Base-by-base conservation (phyloP, 78 protist species). In the Paulinella micropora region DNA sequence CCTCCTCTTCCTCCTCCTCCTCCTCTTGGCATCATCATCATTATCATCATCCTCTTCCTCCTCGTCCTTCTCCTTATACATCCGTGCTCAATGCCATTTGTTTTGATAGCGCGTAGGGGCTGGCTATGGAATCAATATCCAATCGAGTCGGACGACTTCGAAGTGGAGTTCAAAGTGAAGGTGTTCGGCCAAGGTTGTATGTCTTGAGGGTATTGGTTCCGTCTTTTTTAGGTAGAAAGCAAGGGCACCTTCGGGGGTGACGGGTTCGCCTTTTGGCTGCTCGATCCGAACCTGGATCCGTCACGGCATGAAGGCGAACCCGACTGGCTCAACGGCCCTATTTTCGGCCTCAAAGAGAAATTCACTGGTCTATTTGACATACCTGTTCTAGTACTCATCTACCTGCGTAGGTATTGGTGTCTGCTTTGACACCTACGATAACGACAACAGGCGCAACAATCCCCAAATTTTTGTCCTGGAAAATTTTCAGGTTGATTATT, bases 61-160 rank as follows among this genome's bases (percentile, higher is more conserved):
- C n/a, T n/a, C n/a, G n/a, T n/a, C n/a, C n/a, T n/a, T n/a, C n/a
- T n/a, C n/a, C n/a, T n/a, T n/a, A n/a, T n/a, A n/a, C n/a, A n/a
- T n/a, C n/a, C n/a, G n/a, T n/a, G n/a, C n/a, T n/a, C n/a, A n/a
- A n/a, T n/a, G n/a, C n/a, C n/a, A n/a, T n/a, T n/a, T n/a, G n/a
- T n/a, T n/a, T n/a, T n/a, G n/a, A n/a, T n/a, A n/a, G n/a, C n/a
- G n/a, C n/a, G n/a, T n/a, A n/a, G n/a, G 34, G 84, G 84, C 9
- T 81, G 9, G 26, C 84, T 81, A 29, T 81, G 84, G 84, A 81
- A 81, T 81, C 38, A 81, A 6, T 81, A 81, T 81, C 84, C 84
- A 4, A 15, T 81, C 38, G 84, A 81, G 15, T 28, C 84, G 29
- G 39, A 6, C 37, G 28, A 81, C 15, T 81, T 15, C 38, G 84